Conservation (phyloP, 2,329 filamentous ascomycete species). For the Cryphonectria carpinicola region DNA sequence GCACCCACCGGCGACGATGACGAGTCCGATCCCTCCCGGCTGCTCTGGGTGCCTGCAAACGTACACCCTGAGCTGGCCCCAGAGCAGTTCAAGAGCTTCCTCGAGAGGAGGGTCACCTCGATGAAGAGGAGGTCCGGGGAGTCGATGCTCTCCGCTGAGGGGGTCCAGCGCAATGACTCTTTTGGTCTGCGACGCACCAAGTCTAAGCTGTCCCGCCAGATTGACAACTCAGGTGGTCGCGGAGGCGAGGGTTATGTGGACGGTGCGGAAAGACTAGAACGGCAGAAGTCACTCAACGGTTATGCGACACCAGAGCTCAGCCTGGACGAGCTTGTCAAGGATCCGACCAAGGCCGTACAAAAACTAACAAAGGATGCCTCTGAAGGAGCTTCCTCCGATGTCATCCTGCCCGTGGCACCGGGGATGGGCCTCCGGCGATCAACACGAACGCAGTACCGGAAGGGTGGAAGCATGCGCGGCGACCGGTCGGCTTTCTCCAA, state of each 20-base stretch:
- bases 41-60: constrained; percentile 95
- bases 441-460: constrained; percentile 88
- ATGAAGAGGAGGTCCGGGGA: constrained; percentile 84
- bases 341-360: constrained; percentile 73
- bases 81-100: constrained; percentile 93
- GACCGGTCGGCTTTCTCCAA: constrained; percentile 77
- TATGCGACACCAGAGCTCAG: constrained; percentile 64
- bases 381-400: constrained; percentile 61
- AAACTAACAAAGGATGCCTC: constrained; percentile 64
- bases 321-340: constrained; percentile 81
- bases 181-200: constrained; percentile 74
- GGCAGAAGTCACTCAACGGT: constrained; percentile 67
- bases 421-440: constrained; percentile 85
- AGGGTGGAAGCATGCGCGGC: constrained; percentile 79
- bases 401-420: constrained; percentile 79
- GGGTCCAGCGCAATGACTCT: constrained; percentile 18
- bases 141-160: constrained; percentile 59
- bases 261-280: constrained; percentile 78
- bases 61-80: constrained; percentile 94
- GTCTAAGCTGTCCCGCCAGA: constrained; percentile 92
- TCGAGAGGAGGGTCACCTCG: constrained; percentile 89
- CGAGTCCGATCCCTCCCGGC: constrained; percentile 82
- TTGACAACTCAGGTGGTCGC: constrained; percentile 70
- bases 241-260: constrained; percentile 73
- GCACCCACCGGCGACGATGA: constrained; percentile 75